A percentile compares a stretch with the other conserved stretches of the same genome.
Conservation (phyloP, 441 rosid genomes). For the Raphanus hybrid region DNA sequence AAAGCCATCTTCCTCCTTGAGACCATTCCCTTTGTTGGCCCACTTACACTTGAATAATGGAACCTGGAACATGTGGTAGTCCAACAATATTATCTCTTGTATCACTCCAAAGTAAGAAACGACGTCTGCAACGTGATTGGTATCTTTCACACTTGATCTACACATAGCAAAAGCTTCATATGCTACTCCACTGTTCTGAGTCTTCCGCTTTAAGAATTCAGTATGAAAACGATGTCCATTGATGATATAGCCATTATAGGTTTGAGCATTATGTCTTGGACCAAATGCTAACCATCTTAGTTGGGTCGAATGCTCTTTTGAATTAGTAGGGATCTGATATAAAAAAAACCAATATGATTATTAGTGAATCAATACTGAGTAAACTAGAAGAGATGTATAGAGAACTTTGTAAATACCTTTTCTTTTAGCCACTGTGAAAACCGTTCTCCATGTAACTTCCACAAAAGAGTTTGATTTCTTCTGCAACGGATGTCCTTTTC, state of each 20-base stretch:
- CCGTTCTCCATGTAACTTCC: not conserved
- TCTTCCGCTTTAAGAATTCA: not conserved
- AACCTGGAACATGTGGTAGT: no score
- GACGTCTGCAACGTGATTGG: no score
- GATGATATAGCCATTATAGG: not conserved
- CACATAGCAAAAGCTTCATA: not conserved
- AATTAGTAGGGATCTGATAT: not conserved
- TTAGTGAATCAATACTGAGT: not conserved
- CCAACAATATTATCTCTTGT: no score
- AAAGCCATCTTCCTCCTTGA: no score
- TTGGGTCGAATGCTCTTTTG: not conserved
- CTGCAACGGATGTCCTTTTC: not conserved
- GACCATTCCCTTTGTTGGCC: no score
- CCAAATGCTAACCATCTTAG: conserved; percentile 1
- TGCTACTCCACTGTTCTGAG: not conserved
- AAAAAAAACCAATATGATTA: not conserved
- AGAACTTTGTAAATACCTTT: not conserved
- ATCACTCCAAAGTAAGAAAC: no score
- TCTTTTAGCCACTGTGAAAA: not conserved
- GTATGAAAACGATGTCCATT: not conserved
- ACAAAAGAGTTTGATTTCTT: not conserved
- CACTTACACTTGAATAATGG: no score
- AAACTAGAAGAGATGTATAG: not conserved
- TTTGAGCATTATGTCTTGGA: conserved; percentile 1
- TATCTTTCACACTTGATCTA: not conserved